Percentiles rank a stretch among this genome's conserved stretches.
Conservation (phyloP, 2,329 filamentous ascomycete species). For the Fonsecaea nubica region DNA sequence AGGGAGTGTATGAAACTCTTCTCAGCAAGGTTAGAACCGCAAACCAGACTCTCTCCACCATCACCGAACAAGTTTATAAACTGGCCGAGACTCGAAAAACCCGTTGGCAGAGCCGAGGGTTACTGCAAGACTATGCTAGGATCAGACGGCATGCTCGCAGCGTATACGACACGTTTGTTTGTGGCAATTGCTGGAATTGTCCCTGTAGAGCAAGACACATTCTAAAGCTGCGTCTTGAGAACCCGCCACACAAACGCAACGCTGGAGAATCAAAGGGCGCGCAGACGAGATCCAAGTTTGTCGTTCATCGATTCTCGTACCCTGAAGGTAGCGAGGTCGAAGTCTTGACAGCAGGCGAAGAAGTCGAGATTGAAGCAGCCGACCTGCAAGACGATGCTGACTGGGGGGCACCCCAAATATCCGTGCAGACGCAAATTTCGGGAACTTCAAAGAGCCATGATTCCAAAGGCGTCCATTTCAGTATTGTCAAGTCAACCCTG, state of each 20-base stretch:
- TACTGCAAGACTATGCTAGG: slow-evolving; percentile 2
- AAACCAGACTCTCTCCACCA: not conserved
- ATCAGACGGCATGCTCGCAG: slow-evolving; percentile 5
- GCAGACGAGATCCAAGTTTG: not conserved
- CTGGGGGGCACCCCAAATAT: not conserved
- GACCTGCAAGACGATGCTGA: not conserved
- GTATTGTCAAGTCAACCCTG: not conserved
- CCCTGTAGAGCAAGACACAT: not conserved
- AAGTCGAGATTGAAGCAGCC: not conserved
- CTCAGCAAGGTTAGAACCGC: not conserved
- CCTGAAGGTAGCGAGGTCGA: not conserved
- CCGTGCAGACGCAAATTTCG: not conserved
- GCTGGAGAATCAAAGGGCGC: not conserved
- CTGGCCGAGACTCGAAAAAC: not conserved
- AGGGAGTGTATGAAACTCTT: not conserved
- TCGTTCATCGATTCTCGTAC: not conserved
- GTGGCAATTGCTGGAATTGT: slow-evolving; percentile 12
- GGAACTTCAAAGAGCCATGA: not conserved
- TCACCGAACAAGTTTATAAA: slow-evolving; percentile 12
- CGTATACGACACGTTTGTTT: slow-evolving; percentile 8
- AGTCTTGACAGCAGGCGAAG: not conserved
- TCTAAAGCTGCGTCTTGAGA: slow-evolving; percentile 4
- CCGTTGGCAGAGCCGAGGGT: not conserved
- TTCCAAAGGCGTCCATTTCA: not conserved
- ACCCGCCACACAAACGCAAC: not conserved